Percentiles rank a stretch among this genome's conserved stretches.
Conservation (phyloP, 768 basidiomycete genomes). For the Boletus rubescentipes region DNA sequence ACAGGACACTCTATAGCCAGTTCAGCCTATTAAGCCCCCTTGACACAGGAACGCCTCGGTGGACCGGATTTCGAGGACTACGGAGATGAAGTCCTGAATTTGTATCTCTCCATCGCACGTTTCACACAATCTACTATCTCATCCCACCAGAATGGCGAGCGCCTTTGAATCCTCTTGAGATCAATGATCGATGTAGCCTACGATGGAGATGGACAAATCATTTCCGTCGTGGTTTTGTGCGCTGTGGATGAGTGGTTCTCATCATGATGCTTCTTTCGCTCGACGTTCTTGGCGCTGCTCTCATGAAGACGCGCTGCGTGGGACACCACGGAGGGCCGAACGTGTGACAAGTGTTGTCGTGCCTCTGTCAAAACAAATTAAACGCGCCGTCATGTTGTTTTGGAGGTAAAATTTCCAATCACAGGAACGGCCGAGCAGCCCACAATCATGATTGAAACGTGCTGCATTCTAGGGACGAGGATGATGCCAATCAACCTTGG, state of each 20-base stretch:
- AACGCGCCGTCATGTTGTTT: conserved; percentile 3
- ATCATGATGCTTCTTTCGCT: conserved; percentile 8
- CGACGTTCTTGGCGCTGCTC: conserved; percentile 10
- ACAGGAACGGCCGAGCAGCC: background rate
- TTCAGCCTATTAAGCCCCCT: conserved; percentile 19
- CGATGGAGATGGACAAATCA: conserved; percentile 12
- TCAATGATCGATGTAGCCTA: conserved; percentile 19
- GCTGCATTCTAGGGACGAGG: conserved; percentile 8
- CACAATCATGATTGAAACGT: background rate
- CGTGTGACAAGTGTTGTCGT: background rate
- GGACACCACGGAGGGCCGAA: conserved; percentile 6
- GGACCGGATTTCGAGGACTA: conserved; percentile 22
- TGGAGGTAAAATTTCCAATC: background rate
- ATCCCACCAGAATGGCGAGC: conserved; percentile 16
- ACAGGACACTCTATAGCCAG: conserved; percentile 23
- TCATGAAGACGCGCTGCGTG: conserved; percentile 3
- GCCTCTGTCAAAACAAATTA: conserved; percentile 6
- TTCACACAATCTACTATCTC: conserved; percentile 13
- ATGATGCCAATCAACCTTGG: conserved; percentile 3
- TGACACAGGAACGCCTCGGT: conserved; percentile 30
- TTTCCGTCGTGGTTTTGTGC: conserved; percentile 24
- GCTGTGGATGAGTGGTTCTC: conserved; percentile 2
- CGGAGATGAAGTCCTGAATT: conserved; percentile 28
- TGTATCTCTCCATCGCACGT: conserved; percentile 27
- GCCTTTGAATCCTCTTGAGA: conserved; percentile 10